Evolutionary conservation across 208 protist genomes (phyloP), one percentile per base, ranked within the genome.

Genomic region (Leishmania tropica): DNA sequence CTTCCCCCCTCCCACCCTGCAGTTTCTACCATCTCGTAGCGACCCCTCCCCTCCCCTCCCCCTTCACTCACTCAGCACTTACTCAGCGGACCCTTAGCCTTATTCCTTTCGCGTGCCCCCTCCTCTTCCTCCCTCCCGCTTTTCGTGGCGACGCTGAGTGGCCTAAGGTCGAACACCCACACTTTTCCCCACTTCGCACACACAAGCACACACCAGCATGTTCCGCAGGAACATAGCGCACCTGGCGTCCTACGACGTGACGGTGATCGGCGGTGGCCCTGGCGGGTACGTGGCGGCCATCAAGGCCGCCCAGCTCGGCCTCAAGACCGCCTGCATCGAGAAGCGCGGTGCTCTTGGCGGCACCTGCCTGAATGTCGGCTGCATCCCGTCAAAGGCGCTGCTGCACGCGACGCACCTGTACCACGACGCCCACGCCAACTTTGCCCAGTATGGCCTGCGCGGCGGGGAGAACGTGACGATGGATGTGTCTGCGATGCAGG

Each of bases 231-330:
- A 79, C 71, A 67, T 81, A 76, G 77, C 82, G 65, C 76, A 62
- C 51, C 73, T 92, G 68, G 92, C 88, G 79, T 81, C 92, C 8
- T 96, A 99, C 80, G 99, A 99, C 85, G 88, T 99, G n/a, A 96
- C 99, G 17, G 95, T 99, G 51, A 99, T 99, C 86, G 99, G 99
- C 67, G 99, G 99, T 83, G 99, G 99, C 11, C 99, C 99, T 64
- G 99, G 99, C 80, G 99, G 99, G 79, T 99, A 99, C 88, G 99
- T 99, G 64, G 99, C 98, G 19, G 99, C 99, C 56, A 99, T 99
- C 88, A 99, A 99, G 87, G 99, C 99, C 45, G 99, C 98, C 21
- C 99, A 99, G 94, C 93, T 99, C 8, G 99, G 99, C 45, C 84
- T 99, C 53, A 99, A 99, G 83, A 98, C 98, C 0, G 96, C 98